Evolutionary conservation across 2,329 filamentous ascomycete species (phyloP).

Genomic region (Metarhizium sp.): DNA sequence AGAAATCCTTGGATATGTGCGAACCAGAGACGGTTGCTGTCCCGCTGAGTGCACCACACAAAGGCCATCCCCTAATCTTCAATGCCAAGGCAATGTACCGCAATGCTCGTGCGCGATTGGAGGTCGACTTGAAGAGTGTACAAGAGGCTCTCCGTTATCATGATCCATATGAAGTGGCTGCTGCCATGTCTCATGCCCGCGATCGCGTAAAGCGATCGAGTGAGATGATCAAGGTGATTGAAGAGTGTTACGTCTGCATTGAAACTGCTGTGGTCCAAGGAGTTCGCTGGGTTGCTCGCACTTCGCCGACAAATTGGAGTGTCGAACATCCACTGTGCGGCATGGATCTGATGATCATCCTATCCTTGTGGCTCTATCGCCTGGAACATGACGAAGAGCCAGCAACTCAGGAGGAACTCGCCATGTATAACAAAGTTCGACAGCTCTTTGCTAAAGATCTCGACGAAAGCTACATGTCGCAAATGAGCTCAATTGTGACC

Average conservation of each 20-base stretch:
- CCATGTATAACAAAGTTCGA: constrained; percentile 89
- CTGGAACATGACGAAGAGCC: constrained; percentile 98
- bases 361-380: constrained; percentile 96
- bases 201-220: constrained; percentile 90
- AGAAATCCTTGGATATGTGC: constrained; percentile 87
- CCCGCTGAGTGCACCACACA: constrained; percentile 86
- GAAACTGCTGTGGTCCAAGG: constrained; percentile 91
- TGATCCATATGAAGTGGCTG: constrained; percentile 92
- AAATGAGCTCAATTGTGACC: constrained; percentile 91
- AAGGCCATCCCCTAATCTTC: constrained; percentile 92
- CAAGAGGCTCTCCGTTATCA: constrained; percentile 96
- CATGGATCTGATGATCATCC: constrained; percentile 94
- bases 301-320: constrained; percentile 97
- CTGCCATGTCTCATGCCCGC: constrained; percentile 88
- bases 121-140: constrained; percentile 91
- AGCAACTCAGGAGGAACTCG: constrained; percentile 71
- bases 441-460: constrained; percentile 86
- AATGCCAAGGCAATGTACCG: constrained; percentile 97
- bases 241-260: constrained; percentile 96
- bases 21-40: constrained; percentile 85
- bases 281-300: constrained; percentile 95
- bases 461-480: constrained; percentile 69
- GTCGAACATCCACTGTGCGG: constrained; percentile 95
- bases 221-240: constrained; percentile 98
- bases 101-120: constrained; percentile 82